Conservation (phyloP, 768 basidiomycete genomes). For the Tephrocybe sp. region DNA sequence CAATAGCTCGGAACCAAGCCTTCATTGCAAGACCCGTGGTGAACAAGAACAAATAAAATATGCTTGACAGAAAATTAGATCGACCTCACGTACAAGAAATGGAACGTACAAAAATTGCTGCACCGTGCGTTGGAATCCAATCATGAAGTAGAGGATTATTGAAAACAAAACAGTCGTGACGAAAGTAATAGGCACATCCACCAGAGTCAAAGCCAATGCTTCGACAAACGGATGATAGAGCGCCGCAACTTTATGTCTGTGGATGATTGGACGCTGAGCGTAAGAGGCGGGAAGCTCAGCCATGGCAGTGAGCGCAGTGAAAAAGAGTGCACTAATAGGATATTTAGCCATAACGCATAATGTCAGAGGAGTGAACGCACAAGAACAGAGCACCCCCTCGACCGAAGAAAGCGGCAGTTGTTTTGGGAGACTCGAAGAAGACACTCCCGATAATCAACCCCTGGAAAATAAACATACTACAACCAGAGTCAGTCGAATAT, state of each 20-base stretch:
- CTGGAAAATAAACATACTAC: slow-evolving; percentile 53
- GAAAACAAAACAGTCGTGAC: slow-evolving; percentile 43
- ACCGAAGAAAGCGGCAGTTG: slow-evolving; percentile 66
- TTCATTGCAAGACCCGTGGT: slow-evolving; percentile 66
- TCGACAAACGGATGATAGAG: slow-evolving; percentile 42
- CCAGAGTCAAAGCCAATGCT: slow-evolving; percentile 53
- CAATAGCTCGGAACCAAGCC: slow-evolving; percentile 70
- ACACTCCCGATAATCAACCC: slow-evolving; percentile 59
- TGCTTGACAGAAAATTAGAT: slow-evolving; percentile 36
- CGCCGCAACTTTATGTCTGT: slow-evolving; percentile 55
- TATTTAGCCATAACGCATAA: slow-evolving; percentile 6
- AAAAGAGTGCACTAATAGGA: slow-evolving; percentile 11
- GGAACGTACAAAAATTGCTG: slow-evolving; percentile 64
- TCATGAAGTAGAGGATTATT: slow-evolving; percentile 62
- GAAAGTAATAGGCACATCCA: slow-evolving; percentile 61
- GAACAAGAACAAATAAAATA: slow-evolving; percentile 57
- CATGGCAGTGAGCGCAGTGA: slow-evolving; percentile 13
- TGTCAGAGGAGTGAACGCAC: slow-evolving; percentile 30
- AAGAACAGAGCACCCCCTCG: slow-evolving; percentile 83
- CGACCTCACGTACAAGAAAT: slow-evolving; percentile 5
- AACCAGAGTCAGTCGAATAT: neutral
- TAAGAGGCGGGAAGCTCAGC: slow-evolving; percentile 42
- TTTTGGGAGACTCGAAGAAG: slow-evolving; percentile 56
- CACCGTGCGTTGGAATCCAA: slow-evolving; percentile 53
- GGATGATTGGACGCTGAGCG: slow-evolving; percentile 58